phyloP scores from a whole-genome alignment of 2,329 filamentous ascomycete genomes.

The Microdochium nivale region DNA sequence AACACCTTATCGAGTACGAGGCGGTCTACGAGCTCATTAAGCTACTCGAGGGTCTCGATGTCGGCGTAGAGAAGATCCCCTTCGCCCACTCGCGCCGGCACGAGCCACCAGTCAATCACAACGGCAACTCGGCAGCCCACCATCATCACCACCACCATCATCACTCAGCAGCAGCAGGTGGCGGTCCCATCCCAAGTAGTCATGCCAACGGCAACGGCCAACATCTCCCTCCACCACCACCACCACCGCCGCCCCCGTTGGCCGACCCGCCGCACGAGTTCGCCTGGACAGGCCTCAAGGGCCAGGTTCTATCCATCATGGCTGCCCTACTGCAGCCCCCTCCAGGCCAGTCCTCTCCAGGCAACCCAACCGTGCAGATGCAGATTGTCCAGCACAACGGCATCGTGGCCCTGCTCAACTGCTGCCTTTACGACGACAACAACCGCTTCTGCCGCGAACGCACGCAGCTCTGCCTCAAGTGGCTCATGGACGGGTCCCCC shows the following conservation, averaged over 20 bases:
- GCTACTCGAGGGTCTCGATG: conserved; percentile 78
- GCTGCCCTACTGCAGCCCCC: conserved; percentile 85
- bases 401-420: conserved; percentile 79
- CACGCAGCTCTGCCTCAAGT: conserved; percentile 82
- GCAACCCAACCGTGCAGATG: conserved; percentile 69
- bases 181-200: conserved; percentile 21
- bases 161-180: no score
- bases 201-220: conserved; percentile 19
- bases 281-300: conserved; percentile 72
- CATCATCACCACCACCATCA: conserved; percentile 13
- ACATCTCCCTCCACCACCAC: conserved; percentile 28
- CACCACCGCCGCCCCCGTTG: conserved; percentile 39
- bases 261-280: conserved; percentile 58
- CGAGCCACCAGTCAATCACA: conserved; percentile 2
- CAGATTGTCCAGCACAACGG: conserved; percentile 82
- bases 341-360: conserved; percentile 46
- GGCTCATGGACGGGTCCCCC: conserved; percentile 65
- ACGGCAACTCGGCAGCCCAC: background rate
- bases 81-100: conserved; percentile 37
- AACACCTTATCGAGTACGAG: conserved; percentile 85
- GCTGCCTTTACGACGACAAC: conserved; percentile 84
- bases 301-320: conserved; percentile 82
- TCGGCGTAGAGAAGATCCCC: conserved; percentile 76
- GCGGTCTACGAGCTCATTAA: conserved; percentile 82
- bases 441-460: conserved; percentile 93